Evolutionary conservation across 2,329 filamentous ascomycete species (phyloP).

Genomic region (Lachnellula arida): DNA sequence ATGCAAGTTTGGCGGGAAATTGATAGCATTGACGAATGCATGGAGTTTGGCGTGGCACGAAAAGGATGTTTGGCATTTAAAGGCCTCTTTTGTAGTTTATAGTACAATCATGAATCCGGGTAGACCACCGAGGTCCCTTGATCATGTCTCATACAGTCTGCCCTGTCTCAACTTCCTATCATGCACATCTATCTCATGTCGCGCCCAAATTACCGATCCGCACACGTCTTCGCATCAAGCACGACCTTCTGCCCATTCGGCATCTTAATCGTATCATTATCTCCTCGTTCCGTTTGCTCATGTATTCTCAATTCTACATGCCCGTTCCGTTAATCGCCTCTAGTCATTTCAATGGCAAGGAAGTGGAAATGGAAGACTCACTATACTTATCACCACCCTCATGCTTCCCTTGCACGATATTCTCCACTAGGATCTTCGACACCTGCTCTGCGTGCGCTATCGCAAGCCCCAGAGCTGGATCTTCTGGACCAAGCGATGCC

Average conservation of each 20-base stretch:
- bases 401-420: slow-evolving; percentile 77
- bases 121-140: no score
- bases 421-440: slow-evolving; percentile 71
- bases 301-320: slow-evolving; percentile 79
- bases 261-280: slow-evolving; percentile 86
- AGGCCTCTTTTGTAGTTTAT: not conserved
- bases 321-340: not conserved
- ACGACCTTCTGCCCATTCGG: slow-evolving; percentile 32
- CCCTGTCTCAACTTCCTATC: not conserved
- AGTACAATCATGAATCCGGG: not conserved
- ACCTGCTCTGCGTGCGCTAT: slow-evolving; percentile 80
- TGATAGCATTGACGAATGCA: slow-evolving; percentile 39
- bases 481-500: slow-evolving; percentile 51
- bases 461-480: slow-evolving; percentile 55
- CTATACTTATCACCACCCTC: slow-evolving; percentile 51
- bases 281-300: slow-evolving; percentile 81
- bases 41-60: slow-evolving; percentile 29
- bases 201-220: slow-evolving; percentile 7
- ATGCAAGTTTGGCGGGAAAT: slow-evolving; percentile 80
- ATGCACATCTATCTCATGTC: not conserved
- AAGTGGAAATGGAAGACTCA: slow-evolving; percentile 38
- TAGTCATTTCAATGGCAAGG: not conserved
- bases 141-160: no score
- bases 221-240: slow-evolving; percentile 32
- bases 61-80: not conserved